Conservation (phyloP, 805 yeast genomes). For the Kuraishia hungarica region DNA sequence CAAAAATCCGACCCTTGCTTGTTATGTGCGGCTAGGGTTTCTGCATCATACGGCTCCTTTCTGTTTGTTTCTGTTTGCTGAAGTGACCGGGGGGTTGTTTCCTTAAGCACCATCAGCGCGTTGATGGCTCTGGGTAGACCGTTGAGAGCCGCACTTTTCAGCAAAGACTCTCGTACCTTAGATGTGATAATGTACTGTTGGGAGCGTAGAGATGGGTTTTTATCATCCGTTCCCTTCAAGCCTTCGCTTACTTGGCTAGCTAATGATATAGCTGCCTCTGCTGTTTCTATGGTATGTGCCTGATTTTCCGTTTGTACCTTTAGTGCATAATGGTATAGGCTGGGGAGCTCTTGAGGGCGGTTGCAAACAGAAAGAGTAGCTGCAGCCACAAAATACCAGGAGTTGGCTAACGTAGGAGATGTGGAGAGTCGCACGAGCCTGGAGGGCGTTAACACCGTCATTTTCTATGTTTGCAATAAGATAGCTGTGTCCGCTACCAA, state of each 20-base stretch:
- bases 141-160: conserved; percentile 70
- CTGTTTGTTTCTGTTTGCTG: conserved; percentile 17
- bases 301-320: conserved; percentile 10
- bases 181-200: conserved; percentile 10
- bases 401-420: conserved; percentile 42
- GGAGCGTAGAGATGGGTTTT: background rate
- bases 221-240: background rate
- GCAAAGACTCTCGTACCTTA: conserved; percentile 65
- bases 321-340: conserved; percentile 62
- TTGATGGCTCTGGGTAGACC: conserved; percentile 87
- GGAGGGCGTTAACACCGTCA: conserved; percentile 38
- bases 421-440: conserved; percentile 39
- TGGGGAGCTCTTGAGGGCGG: conserved; percentile 73
- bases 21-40: conserved; percentile 11
- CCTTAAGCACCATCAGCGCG: conserved; percentile 54
- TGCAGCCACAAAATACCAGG: conserved; percentile 78
- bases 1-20: conserved; percentile 58
- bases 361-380: conserved; percentile 78
- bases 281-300: conserved; percentile 8
- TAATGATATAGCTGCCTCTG: conserved; percentile 15
- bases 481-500: too few species aligned
- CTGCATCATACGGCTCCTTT: conserved; percentile 9
- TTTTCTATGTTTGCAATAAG: background rate
- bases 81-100: conserved; percentile 49
- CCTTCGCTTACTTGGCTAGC: conserved; percentile 27